Base-by-base conservation (phyloP, 2,329 filamentous ascomycete species). In the Fusarium udum region DNA sequence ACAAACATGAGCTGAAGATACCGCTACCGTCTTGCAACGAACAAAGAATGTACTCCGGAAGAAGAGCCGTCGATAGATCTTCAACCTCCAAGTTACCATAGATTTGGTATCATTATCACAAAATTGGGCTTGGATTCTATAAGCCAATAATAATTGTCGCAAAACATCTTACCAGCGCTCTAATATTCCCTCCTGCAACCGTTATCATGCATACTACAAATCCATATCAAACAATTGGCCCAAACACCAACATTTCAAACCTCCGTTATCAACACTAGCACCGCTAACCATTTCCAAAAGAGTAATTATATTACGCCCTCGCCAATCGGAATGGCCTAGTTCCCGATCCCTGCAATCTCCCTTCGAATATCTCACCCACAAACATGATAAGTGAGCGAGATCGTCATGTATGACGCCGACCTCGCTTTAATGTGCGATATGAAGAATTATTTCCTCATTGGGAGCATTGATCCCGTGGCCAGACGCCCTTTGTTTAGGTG, bases 391-490 rank as follows among this genome's bases (percentile, higher is more conserved):
- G 51, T 55, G 51, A 45, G 42, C 20, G 24, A 45, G 24, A 45
- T 26, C 34, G 63, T 42, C 26, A 55, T 46, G 42, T 39, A 32
- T 40, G 32, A 51, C 60, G 46, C 62, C 62, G 67, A 71, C 58
- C 57, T 53, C 66, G 67, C 49, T 45, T 36, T 57, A 37, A 71
- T 71, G 67, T 69, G 62, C 39, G 66, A 51, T 43, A 57, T 71
- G 67, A 45, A 52, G 49, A 65, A 39, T 64, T 40, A 42, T 61
- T 71, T 52, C 67, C 67, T 26, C 24, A 69, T 59, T 34, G 48
- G 67, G 63, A 31, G 2, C 43, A 7, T 4, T 39, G 62, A 36
- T 24, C 58, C 57, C 65, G 60, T 70, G 65, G 60, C 28, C 65
- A 42, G 45, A 65, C 59, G 60, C 42, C 32, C 32, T 52, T 32